A percentile compares a stretch with the other conserved stretches of the same genome.
phyloP scores from a whole-genome alignment of 2,329 filamentous ascomycete genomes.

The Xylaria sp. region DNA sequence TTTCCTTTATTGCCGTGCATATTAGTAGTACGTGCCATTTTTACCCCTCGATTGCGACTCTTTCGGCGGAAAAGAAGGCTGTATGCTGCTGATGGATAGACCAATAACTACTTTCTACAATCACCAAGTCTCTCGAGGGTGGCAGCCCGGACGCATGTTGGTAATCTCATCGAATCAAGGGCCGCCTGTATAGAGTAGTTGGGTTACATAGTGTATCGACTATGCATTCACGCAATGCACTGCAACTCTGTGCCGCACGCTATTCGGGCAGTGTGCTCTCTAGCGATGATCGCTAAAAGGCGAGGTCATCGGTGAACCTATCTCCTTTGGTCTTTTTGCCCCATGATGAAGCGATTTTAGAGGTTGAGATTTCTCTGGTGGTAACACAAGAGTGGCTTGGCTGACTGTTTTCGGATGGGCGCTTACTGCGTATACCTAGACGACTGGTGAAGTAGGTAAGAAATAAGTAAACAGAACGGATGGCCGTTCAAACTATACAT shows the following conservation, averaged over 20 bases:
- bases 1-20: slow-evolving; percentile 9
- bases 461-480: not conserved
- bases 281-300: slow-evolving; percentile 27
- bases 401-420: slow-evolving; percentile 3
- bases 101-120: slow-evolving; percentile 15
- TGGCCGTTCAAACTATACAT: not conserved
- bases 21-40: slow-evolving; percentile 14
- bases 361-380: not conserved
- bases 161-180: slow-evolving; percentile 23
- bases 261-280: not conserved
- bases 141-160: slow-evolving; percentile 5
- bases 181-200: slow-evolving; percentile 12
- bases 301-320: slow-evolving; percentile 29
- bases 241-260: slow-evolving; percentile 26
- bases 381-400: slow-evolving; percentile 3
- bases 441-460: not conserved
- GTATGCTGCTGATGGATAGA: slow-evolving; percentile 1
- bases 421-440: no score
- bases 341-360: not conserved
- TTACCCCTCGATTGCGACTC: slow-evolving; percentile 9
- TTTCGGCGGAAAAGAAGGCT: slow-evolving; percentile 16
- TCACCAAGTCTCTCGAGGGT: slow-evolving; percentile 10
- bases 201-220: slow-evolving; percentile 29
- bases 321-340: slow-evolving; percentile 23
- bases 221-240: slow-evolving; percentile 15